These are phyloP conservation scores for Citrus australasica DNA, from an alignment of 345 rosid species.

Conservation along the genomic window DNA sequence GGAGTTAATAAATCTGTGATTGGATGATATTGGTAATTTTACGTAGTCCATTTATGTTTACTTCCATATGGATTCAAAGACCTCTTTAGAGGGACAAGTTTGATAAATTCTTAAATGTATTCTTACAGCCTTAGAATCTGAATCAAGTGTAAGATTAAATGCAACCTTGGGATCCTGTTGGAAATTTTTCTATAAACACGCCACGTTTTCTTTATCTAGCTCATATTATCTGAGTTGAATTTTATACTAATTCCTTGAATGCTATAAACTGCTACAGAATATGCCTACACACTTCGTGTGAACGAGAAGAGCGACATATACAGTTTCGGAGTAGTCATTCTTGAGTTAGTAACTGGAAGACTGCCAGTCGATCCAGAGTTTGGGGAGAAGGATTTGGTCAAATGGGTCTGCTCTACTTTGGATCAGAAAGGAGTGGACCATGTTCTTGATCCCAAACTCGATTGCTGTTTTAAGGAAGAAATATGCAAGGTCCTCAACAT, in stretches of 20 bases:
- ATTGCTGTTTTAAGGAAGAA: constrained; percentile 80
- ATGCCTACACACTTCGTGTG: constrained; percentile 93
- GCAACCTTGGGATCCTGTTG: not conserved
- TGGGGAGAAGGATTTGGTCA: constrained; percentile 94
- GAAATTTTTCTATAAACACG: not conserved
- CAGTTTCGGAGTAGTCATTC: constrained; percentile 95
- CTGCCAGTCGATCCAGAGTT: constrained; percentile 74
- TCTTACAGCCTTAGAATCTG: not conserved
- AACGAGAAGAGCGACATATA: constrained; percentile 99
- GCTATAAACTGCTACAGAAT: constrained; percentile 50
- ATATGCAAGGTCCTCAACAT: constrained; percentile 82
- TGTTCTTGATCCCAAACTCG: constrained; percentile 77
- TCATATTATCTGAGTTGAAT: not conserved
- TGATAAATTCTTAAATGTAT: not conserved
- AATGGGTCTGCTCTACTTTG: constrained; percentile 79
- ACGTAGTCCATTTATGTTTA: not conserved
- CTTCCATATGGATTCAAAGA: not conserved
- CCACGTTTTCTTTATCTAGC: not conserved
- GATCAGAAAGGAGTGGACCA: constrained; percentile 80
- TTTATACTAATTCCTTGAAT: not conserved
- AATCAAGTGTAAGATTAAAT: not conserved
- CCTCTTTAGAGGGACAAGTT: not conserved
- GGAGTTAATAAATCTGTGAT: not conserved
- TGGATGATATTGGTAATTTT: not conserved
- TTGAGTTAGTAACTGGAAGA: constrained; percentile 85